A percentile compares a stretch with the other conserved stretches of the same genome.
These are phyloP conservation scores for Solanum dulcamara DNA, from an alignment of 257 asterid genomes.

Conservation along the genomic window DNA sequence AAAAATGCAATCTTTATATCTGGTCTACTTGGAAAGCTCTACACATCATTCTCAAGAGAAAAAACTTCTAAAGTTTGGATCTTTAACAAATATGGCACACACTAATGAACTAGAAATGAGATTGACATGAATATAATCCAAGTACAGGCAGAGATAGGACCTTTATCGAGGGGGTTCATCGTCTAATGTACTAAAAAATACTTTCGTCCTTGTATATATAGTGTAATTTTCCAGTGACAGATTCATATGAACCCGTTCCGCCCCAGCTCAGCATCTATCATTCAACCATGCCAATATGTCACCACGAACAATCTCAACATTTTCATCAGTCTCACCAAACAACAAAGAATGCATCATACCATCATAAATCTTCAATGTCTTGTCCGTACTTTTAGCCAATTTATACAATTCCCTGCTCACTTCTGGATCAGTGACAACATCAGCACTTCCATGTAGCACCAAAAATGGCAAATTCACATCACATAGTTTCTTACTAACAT, in stretches of 20 bases:
- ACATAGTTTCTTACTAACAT: slow-evolving; percentile 31
- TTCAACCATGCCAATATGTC: slow-evolving; percentile 68
- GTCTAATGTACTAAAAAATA: neutral
- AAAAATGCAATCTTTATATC: neutral
- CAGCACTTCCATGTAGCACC: slow-evolving; percentile 73
- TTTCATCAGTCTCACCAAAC: slow-evolving; percentile 87
- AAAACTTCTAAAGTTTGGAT: neutral
- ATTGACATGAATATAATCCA: neutral
- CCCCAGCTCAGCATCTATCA: slow-evolving; percentile 9
- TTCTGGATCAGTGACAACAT: slow-evolving; percentile 78
- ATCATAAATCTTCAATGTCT: slow-evolving; percentile 64
- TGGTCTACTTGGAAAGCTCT: neutral
- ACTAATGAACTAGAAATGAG: neutral
- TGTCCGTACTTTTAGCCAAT: slow-evolving; percentile 58
- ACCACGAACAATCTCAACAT: slow-evolving; percentile 50
- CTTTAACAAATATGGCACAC: neutral
- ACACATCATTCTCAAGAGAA: neutral
- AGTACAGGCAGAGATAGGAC: neutral
- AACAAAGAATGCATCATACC: slow-evolving; percentile 93
- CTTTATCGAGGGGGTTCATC: neutral
- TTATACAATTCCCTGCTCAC: slow-evolving; percentile 76
- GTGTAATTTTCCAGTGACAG: neutral
- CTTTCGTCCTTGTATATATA: neutral
- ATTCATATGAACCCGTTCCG: neutral
- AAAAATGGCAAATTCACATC: slow-evolving; percentile 62